A percentile compares a stretch with the other conserved stretches of the same genome.
These are phyloP conservation scores for Venturia nashicola DNA, from an alignment of 2,329 filamentous ascomycete species.

Conservation along the genomic window DNA sequence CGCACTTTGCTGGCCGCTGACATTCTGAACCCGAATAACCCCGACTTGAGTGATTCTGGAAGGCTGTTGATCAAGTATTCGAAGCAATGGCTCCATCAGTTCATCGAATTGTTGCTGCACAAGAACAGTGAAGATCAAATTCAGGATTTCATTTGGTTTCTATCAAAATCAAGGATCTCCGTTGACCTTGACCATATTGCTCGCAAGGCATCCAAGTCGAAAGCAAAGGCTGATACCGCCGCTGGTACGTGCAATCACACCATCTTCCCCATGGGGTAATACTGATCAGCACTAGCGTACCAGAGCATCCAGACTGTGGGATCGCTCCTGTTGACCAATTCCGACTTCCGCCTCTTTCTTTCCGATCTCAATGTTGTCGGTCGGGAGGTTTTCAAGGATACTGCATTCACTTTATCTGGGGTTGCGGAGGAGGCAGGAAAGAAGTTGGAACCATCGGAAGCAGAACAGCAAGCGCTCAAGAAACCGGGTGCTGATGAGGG, in stretches of 20 bases:
- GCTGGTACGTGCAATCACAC: slow-evolving; percentile 41
- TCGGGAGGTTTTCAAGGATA: slow-evolving; percentile 76
- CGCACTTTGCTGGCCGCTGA: slow-evolving; percentile 68
- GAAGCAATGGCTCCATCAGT: slow-evolving; percentile 62
- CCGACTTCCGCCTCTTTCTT: slow-evolving; percentile 78
- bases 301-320: slow-evolving; percentile 73
- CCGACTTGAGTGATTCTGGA: slow-evolving; percentile 66
- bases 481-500: slow-evolving; percentile 34
- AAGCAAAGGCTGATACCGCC: slow-evolving; percentile 56
- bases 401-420: slow-evolving; percentile 64
- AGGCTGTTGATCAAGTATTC: slow-evolving; percentile 58
- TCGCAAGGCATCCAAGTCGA: slow-evolving; percentile 47
- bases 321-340: slow-evolving; percentile 75
- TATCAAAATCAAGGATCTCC: slow-evolving; percentile 59
- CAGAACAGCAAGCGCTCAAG: slow-evolving; percentile 44
- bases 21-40: slow-evolving; percentile 61
- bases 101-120: slow-evolving; percentile 68
- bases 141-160: slow-evolving; percentile 83
- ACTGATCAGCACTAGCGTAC: slow-evolving; percentile 44
- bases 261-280: slow-evolving; percentile 6
- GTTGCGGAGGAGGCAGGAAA: slow-evolving; percentile 65
- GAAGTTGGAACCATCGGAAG: slow-evolving; percentile 54
- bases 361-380: slow-evolving; percentile 68
- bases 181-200: slow-evolving; percentile 55
- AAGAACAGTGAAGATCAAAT: slow-evolving; percentile 81